Percentiles rank a stretch among this genome's conserved stretches.
Evolutionary conservation across 1,284 basidiomycete species (phyloP).

Genomic region (Cerioporus squamosus): DNA sequence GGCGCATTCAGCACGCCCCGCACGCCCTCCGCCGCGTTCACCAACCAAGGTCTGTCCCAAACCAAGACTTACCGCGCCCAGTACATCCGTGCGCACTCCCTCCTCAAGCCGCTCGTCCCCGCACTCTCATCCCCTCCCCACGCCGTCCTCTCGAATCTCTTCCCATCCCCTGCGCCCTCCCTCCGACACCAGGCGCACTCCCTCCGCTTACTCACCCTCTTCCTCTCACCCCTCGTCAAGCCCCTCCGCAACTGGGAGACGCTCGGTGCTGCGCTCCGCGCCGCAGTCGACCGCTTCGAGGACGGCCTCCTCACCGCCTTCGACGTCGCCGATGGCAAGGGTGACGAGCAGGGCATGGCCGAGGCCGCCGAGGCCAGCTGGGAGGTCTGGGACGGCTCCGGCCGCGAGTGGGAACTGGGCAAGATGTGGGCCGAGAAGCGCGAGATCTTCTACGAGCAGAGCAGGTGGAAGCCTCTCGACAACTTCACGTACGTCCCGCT

Average conservation of each 20-base stretch:
- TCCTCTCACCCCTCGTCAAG: slow-evolving; percentile 68
- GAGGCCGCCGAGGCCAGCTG: slow-evolving; percentile 83
- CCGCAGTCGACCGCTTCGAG: slow-evolving; percentile 87
- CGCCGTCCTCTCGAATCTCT: slow-evolving; percentile 58
- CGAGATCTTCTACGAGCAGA: slow-evolving; percentile 90
- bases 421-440: slow-evolving; percentile 93
- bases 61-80: slow-evolving; percentile 48
- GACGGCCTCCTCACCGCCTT: slow-evolving; percentile 83
- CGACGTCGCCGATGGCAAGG: slow-evolving; percentile 76
- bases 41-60: slow-evolving; percentile 26
- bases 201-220: slow-evolving; percentile 72
- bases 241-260: slow-evolving; percentile 70
- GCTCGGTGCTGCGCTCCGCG: slow-evolving; percentile 68
- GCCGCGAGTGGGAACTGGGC: slow-evolving; percentile 87
- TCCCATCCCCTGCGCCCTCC: slow-evolving; percentile 42
- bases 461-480: slow-evolving; percentile 77
- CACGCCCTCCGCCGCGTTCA: slow-evolving; percentile 11
- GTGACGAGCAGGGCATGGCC: slow-evolving; percentile 76
- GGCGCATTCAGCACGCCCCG: slow-evolving; percentile 37
- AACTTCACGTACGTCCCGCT: slow-evolving; percentile 77
- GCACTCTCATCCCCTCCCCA: slow-evolving; percentile 60
- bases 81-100: slow-evolving; percentile 67
- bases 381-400: slow-evolving; percentile 62
- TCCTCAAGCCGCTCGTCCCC: slow-evolving; percentile 64
- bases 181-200: slow-evolving; percentile 60